A percentile compares a stretch with the other conserved stretches of the same genome.
Conservation (phyloP, 1,139 yeast genomes). For the Maudiozyma humilis region DNA sequence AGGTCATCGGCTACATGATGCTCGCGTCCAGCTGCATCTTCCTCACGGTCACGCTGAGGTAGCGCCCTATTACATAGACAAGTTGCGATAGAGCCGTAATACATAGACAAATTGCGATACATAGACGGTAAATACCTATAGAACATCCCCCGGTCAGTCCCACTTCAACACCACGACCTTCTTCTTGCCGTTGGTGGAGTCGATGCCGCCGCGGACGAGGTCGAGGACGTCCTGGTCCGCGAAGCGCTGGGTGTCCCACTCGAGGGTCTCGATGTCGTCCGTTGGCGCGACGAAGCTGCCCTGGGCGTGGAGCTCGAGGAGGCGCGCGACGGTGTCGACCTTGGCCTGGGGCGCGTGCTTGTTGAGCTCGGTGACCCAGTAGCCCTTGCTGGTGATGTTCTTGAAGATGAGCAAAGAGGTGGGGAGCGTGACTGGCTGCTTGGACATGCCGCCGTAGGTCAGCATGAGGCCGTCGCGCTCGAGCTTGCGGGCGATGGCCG, state of each 20-base stretch:
- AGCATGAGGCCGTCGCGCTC: constrained; percentile 64
- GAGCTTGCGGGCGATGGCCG: constrained; percentile 76
- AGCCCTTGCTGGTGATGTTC: constrained; percentile 77
- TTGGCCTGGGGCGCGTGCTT: constrained; percentile 58
- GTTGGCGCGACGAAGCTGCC: constrained; percentile 42
- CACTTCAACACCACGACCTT: constrained; percentile 33
- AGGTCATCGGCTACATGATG: constrained; percentile 26
- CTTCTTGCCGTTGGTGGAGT: constrained; percentile 36
- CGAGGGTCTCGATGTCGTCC: constrained; percentile 51
- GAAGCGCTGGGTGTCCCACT: constrained; percentile 37
- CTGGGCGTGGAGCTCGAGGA: constrained; percentile 58
- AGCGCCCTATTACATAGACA: background rate
- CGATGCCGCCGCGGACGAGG: constrained; percentile 46
- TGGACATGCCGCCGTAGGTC: constrained; percentile 97
- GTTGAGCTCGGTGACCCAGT: constrained; percentile 83
- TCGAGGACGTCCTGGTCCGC: constrained; percentile 45
- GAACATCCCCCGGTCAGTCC: background rate
- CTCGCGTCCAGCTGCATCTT: constrained; percentile 22
- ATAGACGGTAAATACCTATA: background rate
- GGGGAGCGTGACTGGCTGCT: constrained; percentile 85
- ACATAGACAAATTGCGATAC: background rate
- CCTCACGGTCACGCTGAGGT: constrained; percentile 11
- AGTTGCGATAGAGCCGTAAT: background rate
- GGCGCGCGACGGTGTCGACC: constrained; percentile 47
- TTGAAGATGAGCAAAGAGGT: constrained; percentile 86